Percentiles rank a stretch among this genome's conserved stretches.
These are phyloP conservation scores for Yamadazyma conglobata DNA, from an alignment of 1,139 yeast species.

Conservation along the genomic window DNA sequence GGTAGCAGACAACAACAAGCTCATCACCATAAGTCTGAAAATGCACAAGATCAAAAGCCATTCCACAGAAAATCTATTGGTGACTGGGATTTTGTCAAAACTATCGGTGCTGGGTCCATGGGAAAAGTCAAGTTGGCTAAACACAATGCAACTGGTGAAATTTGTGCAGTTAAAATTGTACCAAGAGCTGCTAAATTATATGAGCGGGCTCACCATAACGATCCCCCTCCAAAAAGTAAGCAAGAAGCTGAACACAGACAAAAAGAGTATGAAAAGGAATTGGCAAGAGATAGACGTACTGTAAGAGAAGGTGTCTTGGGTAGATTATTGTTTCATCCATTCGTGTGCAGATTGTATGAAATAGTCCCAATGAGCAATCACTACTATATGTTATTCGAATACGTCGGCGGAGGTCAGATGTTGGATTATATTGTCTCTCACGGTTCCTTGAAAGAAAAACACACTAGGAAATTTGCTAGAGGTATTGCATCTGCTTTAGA, in stretches of 20 bases:
- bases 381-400: slow-evolving; percentile 94
- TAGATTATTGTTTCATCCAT: slow-evolving; percentile 84
- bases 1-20: slow-evolving; percentile 4
- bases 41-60: slow-evolving; percentile 34
- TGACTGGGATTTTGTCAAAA: slow-evolving; percentile 93
- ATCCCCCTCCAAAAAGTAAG: slow-evolving; percentile 57
- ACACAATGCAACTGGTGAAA: slow-evolving; percentile 75
- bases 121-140: slow-evolving; percentile 95
- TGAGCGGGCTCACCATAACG: slow-evolving; percentile 72
- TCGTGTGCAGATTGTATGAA: slow-evolving; percentile 87
- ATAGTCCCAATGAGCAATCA: slow-evolving; percentile 97
- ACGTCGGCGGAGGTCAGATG: slow-evolving; percentile 97
- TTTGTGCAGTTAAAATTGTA: slow-evolving; percentile 83
- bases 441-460: slow-evolving; percentile 89
- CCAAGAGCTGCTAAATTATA: slow-evolving; percentile 76
- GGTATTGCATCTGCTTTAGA: slow-evolving; percentile 95
- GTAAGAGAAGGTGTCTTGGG: slow-evolving; percentile 95
- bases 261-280: slow-evolving; percentile 79
- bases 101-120: slow-evolving; percentile 98
- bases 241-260: slow-evolving; percentile 59
- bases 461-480: slow-evolving; percentile 92
- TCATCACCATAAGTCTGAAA: slow-evolving; percentile 15
- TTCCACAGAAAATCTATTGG: slow-evolving; percentile 89
- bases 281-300: slow-evolving; percentile 88
- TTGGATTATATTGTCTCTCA: slow-evolving; percentile 96